These are phyloP conservation scores for Euphorbia schlechtendalii DNA, from an alignment of 441 rosid genomes.

Conservation along the genomic window DNA sequence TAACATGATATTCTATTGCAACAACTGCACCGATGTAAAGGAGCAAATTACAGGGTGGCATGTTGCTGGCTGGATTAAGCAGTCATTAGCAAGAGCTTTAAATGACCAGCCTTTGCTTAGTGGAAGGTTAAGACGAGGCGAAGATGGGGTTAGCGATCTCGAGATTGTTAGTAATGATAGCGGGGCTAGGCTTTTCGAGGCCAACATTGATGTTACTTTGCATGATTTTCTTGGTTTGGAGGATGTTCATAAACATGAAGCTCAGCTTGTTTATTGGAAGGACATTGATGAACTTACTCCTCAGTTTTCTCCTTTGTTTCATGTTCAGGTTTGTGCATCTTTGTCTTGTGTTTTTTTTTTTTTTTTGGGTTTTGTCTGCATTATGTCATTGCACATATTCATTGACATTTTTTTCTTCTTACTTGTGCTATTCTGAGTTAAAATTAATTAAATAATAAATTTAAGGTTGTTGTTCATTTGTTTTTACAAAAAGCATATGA, in stretches of 20 bases:
- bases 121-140: constrained; percentile 43
- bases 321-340: constrained; percentile 45
- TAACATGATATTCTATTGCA: constrained; percentile 44
- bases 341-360: not conserved
- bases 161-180: constrained; percentile 70
- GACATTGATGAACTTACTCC: constrained; percentile 56
- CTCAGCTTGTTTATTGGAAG: constrained; percentile 62
- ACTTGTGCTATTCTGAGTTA: too few species aligned
- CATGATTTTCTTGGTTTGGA: constrained; percentile 40
- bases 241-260: constrained; percentile 36
- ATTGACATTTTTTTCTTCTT: too few species aligned
- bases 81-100: constrained; percentile 50
- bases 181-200: constrained; percentile 62
- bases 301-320: constrained; percentile 61
- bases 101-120: constrained; percentile 44
- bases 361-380: not conserved
- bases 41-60: constrained; percentile 52
- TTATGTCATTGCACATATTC: too few species aligned
- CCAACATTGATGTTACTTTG: constrained; percentile 28
- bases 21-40: constrained; percentile 20
- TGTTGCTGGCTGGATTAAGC: constrained; percentile 61
- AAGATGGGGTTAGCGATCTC: constrained; percentile 30
- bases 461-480: too few species aligned
- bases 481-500: too few species aligned
- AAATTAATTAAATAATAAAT: too few species aligned